Evolutionary conservation across 176 grass and related monocot species (phyloP), one percentile per base, ranked within the genome.

Genomic region (Ensete ventricosum): DNA sequence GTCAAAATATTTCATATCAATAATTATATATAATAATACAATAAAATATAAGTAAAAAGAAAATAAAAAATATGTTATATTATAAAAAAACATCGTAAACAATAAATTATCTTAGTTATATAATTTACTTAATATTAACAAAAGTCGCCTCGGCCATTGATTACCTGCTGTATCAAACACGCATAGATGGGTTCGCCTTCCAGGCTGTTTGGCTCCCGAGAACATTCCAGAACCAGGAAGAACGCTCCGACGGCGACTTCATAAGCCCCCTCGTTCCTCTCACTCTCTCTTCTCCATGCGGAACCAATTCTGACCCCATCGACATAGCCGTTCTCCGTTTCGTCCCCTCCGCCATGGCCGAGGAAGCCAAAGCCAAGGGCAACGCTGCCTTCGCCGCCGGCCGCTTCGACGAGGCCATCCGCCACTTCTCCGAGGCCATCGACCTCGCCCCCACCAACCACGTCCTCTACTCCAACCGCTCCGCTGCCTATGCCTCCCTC

Each of bases 391-490:
- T 91, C 76, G 23, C 85, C 17, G 73, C 82, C 11, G 88, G 88
- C 19, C 82, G 85, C 73, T 91, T 75, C 69, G 76, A 84, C 27
- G 88, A 87, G 65, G 88, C 88, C 55, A 73, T 53, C 63, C 51
- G 16, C 29, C 82, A 87, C 85, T 91, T 87, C 81, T 57, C 76
- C 10, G 84, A 77, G 73, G 88, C 88, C 76, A 71, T 91, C 82
- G 85, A 58, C 54, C 84, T 91, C 73, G 82, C 85, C 19, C 79
- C 84, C 23, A 71, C 66, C 62, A 84, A 82, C 77, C 82, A 91
- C 78, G 86, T 92, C 27, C 89, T 99, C 80, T 99, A 95, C 76
- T 99, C 96, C 70, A 99, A 99, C 75, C 96, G 96, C 54, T 99
- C 96, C 20, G 96, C 96, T 1, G 90, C 96, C 79, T 81, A 91